Conservation (phyloP, 208 protist species). For the Balamuthia mandrillaris region DNA sequence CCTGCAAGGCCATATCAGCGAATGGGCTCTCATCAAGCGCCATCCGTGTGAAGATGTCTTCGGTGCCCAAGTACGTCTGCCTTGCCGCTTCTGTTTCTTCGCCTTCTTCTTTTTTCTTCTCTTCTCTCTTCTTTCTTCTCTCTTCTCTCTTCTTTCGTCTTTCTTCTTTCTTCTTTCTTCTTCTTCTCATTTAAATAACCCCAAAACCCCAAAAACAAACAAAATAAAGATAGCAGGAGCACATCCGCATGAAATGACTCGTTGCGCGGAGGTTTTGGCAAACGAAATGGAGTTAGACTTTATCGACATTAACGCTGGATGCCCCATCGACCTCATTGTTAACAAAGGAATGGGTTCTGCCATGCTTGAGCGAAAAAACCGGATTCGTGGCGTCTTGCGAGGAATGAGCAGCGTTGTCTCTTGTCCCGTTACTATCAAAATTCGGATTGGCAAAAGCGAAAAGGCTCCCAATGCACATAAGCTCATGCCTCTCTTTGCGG, state of each 20-base stretch:
- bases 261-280: conserved; percentile 46
- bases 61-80: conserved; percentile 82
- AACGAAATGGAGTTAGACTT: conserved; percentile 80
- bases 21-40: conserved; percentile 88
- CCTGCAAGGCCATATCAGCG: conserved; percentile 67
- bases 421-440: conserved; percentile 82
- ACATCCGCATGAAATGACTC: conserved; percentile 40
- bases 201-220: neutral
- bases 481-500: conserved; percentile 76
- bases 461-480: conserved; percentile 78
- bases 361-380: conserved; percentile 77
- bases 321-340: conserved; percentile 87
- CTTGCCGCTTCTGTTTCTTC: neutral
- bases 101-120: neutral
- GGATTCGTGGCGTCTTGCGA: conserved; percentile 65
- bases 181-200: neutral
- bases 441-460: conserved; percentile 77
- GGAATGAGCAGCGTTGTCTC: conserved; percentile 61
- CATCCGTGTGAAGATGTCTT: conserved; percentile 91
- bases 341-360: conserved; percentile 77
- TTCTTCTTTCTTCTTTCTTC: no score
- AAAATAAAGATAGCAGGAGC: conserved; percentile 45
- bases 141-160: no score
- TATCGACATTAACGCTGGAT: conserved; percentile 93
- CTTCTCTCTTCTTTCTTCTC: neutral